Conservation (phyloP, 1,139 yeast genomes). For the Hansenula sp. region DNA sequence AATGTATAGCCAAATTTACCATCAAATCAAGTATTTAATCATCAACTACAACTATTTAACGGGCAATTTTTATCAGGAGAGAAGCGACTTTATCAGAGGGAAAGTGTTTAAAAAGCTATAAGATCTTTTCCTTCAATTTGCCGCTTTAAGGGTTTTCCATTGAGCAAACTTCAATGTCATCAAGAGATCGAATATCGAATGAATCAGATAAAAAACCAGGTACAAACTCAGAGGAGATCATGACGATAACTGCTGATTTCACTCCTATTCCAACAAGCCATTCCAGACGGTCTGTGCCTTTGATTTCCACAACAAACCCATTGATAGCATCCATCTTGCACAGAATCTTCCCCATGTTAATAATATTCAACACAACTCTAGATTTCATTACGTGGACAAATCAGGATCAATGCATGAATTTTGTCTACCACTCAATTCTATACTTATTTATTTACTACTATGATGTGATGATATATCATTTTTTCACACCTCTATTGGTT, state of each 20-base stretch:
- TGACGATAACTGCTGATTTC: slow-evolving; percentile 3
- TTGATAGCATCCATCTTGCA: slow-evolving; percentile 41
- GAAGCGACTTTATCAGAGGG: too few relatives aligned
- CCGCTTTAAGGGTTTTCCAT: neutral
- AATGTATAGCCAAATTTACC: too few relatives aligned
- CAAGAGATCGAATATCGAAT: neutral
- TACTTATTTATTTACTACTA: slow-evolving; percentile 12
- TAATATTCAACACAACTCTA: slow-evolving; percentile 26
- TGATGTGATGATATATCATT: slow-evolving; percentile 2
- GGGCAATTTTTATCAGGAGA: too few relatives aligned
- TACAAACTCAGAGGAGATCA: neutral
- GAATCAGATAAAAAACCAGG: neutral
- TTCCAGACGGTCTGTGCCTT: slow-evolving; percentile 4
- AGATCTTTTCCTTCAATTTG: neutral
- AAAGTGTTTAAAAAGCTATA: too few relatives aligned
- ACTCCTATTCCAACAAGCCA: slow-evolving; percentile 3
- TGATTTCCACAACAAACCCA: slow-evolving; percentile 37
- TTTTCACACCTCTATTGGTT: slow-evolving; percentile 5
- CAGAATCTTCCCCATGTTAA: slow-evolving; percentile 42
- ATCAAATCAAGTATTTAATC: too few relatives aligned
- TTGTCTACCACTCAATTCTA: slow-evolving; percentile 10
- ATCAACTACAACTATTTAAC: too few relatives aligned
- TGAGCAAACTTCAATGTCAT: neutral
- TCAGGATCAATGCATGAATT: slow-evolving; percentile 11
- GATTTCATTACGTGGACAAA: slow-evolving; percentile 18